Evolutionary conservation across 176 grass and related monocot species (phyloP).

Genomic region (Rhipidocladum racemiflorum): DNA sequence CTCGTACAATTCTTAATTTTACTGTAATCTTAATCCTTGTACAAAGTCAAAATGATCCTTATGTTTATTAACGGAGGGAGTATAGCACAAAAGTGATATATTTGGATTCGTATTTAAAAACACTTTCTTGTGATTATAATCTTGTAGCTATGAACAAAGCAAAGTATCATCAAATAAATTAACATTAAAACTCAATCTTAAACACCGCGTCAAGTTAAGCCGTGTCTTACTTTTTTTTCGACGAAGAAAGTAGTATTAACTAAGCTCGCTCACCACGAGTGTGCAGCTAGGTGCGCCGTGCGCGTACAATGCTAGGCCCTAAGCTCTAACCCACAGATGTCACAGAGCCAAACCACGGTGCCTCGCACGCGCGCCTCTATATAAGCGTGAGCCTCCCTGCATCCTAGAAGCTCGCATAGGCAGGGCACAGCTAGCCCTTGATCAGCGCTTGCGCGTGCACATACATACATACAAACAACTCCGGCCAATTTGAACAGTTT

Average conservation of each 20-base stretch:
- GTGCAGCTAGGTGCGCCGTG: background rate
- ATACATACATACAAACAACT: background rate
- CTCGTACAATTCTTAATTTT: too few species aligned
- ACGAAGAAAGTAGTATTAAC: background rate
- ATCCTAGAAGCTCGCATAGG: background rate
- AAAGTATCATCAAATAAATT: too few species aligned
- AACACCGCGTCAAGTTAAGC: too few species aligned
- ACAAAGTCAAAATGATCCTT: too few species aligned
- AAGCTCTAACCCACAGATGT: background rate
- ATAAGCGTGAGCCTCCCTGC: background rate
- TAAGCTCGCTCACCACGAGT: conserved; percentile 6
- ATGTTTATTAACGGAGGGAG: too few species aligned
- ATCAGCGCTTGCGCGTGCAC: background rate
- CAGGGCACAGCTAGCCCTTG: background rate
- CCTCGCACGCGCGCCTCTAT: conserved; percentile 4
- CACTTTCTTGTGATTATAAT: too few species aligned
- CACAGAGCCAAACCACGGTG: background rate
- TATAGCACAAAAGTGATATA: too few species aligned
- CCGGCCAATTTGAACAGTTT: background rate
- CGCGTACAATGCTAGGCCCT: background rate
- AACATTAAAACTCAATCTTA: too few species aligned
- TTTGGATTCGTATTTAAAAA: too few species aligned
- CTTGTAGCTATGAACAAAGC: too few species aligned
- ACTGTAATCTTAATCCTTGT: too few species aligned
- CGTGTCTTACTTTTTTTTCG: too few species aligned